These are phyloP conservation scores for Tuber umbilicatum DNA, from an alignment of 495 filamentous ascomycete species.

Conservation along the genomic window DNA sequence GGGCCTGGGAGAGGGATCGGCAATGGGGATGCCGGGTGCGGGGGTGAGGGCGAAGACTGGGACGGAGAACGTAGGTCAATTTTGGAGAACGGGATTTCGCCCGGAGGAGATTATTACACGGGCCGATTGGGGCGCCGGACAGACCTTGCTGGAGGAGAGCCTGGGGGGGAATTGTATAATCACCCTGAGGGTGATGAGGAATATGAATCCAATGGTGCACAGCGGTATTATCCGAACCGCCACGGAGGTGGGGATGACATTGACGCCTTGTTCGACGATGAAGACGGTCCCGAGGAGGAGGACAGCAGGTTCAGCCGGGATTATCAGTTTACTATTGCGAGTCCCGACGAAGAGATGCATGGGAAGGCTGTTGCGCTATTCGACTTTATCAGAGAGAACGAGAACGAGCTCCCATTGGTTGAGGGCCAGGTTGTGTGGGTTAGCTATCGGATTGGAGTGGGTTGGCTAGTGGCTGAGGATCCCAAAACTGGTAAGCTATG, in stretches of 20 bases:
- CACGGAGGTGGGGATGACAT: constrained; percentile 26
- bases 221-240: constrained; percentile 20
- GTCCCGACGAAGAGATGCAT: constrained; percentile 95
- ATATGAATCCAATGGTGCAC: constrained; percentile 32
- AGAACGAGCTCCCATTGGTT: constrained; percentile 85
- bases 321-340: constrained; percentile 91
- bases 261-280: constrained; percentile 43
- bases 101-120: constrained; percentile 41
- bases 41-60: constrained; percentile 32
- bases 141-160: constrained; percentile 38
- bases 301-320: constrained; percentile 52
- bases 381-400: constrained; percentile 89
- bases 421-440: constrained; percentile 97
- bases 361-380: constrained; percentile 93
- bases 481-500: constrained; percentile 63
- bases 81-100: constrained; percentile 37
- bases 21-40: constrained; percentile 4
- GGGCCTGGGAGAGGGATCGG: background rate
- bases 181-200: constrained; percentile 26
- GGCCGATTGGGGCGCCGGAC: constrained; percentile 35
- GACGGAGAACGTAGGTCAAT: constrained; percentile 29
- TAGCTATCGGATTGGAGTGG: constrained; percentile 88
- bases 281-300: constrained; percentile 40
- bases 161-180: constrained; percentile 41
- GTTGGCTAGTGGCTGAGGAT: constrained; percentile 94